Conservation (phyloP, 192 early-diverging fungal species). For the Phlyctochytrium bullatum region DNA sequence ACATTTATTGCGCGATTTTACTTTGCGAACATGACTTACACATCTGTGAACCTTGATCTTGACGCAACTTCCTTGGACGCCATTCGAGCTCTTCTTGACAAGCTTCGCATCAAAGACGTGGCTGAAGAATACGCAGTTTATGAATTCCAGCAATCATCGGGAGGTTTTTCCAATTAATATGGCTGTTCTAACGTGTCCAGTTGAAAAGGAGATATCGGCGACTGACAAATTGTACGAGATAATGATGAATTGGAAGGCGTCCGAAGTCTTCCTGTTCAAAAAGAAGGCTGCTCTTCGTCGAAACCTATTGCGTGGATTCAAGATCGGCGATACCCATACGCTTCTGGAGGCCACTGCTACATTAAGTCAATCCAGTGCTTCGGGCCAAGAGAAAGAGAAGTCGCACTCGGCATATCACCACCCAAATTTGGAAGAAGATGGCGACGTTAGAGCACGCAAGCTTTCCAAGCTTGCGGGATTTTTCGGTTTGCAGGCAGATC, state of each 20-base stretch:
- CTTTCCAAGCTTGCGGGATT: slow-evolving; percentile 41
- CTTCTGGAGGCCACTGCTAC: background rate
- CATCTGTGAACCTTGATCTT: slow-evolving; percentile 28
- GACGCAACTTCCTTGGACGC: slow-evolving; percentile 24
- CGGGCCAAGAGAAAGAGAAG: background rate
- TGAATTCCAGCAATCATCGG: slow-evolving; percentile 19
- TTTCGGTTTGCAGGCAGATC: slow-evolving; percentile 12
- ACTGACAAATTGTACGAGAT: slow-evolving; percentile 38
- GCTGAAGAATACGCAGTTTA: slow-evolving; percentile 37
- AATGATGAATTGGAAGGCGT: slow-evolving; percentile 29
- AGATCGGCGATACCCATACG: background rate
- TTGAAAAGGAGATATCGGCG: slow-evolving; percentile 25
- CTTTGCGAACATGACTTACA: slow-evolving; percentile 50
- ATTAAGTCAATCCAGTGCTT: background rate
- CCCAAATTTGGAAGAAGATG: no score
- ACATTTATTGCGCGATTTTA: slow-evolving; percentile 38
- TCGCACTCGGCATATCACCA: background rate
- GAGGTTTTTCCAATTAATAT: slow-evolving; percentile 17
- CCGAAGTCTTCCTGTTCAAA: slow-evolving; percentile 48
- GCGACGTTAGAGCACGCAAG: no score
- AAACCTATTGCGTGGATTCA: background rate
- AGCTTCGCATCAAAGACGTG: slow-evolving; percentile 38
- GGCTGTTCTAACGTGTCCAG: slow-evolving; percentile 10
- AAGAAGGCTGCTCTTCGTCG: slow-evolving; percentile 7
- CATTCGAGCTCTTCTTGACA: slow-evolving; percentile 28